Evolutionary conservation across 1,139 yeast genomes (phyloP).

Genomic region (Pichia sp.): DNA sequence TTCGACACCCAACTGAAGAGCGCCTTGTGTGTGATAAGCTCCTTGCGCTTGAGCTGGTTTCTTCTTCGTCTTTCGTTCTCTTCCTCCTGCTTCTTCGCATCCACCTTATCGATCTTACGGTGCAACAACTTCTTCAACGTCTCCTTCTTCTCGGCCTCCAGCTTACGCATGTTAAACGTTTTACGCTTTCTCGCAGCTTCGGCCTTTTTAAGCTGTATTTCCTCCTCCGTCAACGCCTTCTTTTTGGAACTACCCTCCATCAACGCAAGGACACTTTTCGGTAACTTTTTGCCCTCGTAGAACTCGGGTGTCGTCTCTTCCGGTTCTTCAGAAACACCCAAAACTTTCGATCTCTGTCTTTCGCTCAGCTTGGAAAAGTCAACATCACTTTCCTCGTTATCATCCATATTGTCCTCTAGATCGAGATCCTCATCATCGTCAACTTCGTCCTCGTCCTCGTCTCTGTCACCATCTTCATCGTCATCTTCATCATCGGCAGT

Average conservation of each 20-base stretch:
- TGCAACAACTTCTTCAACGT: constrained; percentile 81
- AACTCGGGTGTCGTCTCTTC: constrained; percentile 20
- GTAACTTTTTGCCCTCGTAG: constrained; percentile 16
- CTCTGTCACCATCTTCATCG: constrained; percentile 8
- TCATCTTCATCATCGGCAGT: constrained; percentile 28
- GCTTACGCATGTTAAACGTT: constrained; percentile 73
- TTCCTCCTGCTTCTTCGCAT: constrained; percentile 37
- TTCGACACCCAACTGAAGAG: constrained; percentile 39
- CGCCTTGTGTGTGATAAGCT: constrained; percentile 42
- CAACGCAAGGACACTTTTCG: constrained; percentile 32
- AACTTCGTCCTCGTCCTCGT: constrained; percentile 3
- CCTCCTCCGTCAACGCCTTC: constrained; percentile 70
- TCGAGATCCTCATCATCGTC: constrained; percentile 12
- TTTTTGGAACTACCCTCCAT: constrained; percentile 39
- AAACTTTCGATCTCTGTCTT: constrained; percentile 49
- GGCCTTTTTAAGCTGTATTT: constrained; percentile 72
- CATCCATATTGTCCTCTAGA: constrained; percentile 13
- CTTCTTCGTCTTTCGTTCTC: constrained; percentile 24
- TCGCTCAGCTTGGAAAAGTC: constrained; percentile 59
- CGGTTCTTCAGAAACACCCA: constrained; percentile 33
- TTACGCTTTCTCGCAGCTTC: constrained; percentile 87
- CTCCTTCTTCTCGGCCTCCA: constrained; percentile 90
- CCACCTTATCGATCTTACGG: constrained; percentile 70
- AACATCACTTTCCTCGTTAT: constrained; percentile 21
- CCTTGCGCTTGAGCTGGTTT: constrained; percentile 35